Evolutionary conservation across 495 filamentous ascomycete genomes (phyloP).

Genomic region (Cercophora sp.): DNA sequence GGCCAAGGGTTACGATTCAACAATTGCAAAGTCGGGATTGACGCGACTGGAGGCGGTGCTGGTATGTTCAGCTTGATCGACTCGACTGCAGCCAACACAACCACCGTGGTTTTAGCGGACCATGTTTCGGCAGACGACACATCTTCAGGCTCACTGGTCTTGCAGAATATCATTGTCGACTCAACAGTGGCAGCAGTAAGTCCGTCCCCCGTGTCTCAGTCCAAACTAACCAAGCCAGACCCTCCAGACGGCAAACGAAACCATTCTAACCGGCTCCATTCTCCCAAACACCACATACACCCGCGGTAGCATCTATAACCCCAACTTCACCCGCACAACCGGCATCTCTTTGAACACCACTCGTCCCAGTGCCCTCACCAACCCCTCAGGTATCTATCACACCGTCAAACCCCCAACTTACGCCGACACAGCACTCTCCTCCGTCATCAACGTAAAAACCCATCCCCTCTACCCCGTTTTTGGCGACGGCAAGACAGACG

Average conservation of each 20-base stretch:
- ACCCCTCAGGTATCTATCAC: constrained; percentile 34
- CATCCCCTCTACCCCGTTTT: constrained; percentile 24
- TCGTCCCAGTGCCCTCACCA: constrained; percentile 28
- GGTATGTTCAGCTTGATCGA: constrained; percentile 40
- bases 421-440: constrained; percentile 33
- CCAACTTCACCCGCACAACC: not conserved
- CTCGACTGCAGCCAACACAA: constrained; percentile 34
- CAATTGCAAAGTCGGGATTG: constrained; percentile 52
- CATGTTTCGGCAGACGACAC: constrained; percentile 24
- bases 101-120: constrained; percentile 33
- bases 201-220: not conserved
- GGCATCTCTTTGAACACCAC: constrained; percentile 20
- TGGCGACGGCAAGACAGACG: constrained; percentile 21
- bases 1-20: constrained; percentile 41
- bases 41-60: constrained; percentile 52
- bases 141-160: constrained; percentile 47
- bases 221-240: constrained; percentile 9
- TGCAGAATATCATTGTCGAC: constrained; percentile 44
- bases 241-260: constrained; percentile 9
- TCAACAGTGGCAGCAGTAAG: constrained; percentile 15
- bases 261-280: constrained; percentile 22
- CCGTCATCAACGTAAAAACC: constrained; percentile 50
- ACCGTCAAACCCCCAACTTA: constrained; percentile 40
- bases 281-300: constrained; percentile 15
- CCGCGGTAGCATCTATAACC: constrained; percentile 23